Conservation (phyloP, 306 rosid species). For the Casuarina glauca region DNA sequence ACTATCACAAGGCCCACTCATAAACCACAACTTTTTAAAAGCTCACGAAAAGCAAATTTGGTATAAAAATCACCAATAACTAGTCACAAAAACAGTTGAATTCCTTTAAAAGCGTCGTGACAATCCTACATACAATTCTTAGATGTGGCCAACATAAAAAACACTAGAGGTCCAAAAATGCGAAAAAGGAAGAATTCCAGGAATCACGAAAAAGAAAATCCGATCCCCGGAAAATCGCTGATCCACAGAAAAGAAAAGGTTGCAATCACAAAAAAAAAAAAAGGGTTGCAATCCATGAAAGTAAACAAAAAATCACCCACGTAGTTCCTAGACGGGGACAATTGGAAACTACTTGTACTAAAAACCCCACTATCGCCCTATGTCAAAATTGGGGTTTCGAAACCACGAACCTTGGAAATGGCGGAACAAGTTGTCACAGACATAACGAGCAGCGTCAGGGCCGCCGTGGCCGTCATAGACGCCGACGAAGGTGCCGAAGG, state of each 20-base stretch:
- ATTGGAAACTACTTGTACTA: conserved; percentile 31
- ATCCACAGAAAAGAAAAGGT: conserved; percentile 8
- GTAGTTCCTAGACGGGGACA: conserved; percentile 22
- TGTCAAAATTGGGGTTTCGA: background rate
- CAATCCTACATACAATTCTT: background rate
- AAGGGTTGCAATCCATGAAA: conserved; percentile 28
- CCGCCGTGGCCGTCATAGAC: conserved; percentile 94
- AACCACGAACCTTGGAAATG: conserved; percentile 69
- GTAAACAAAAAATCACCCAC: conserved; percentile 10
- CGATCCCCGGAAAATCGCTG: conserved; percentile 32
- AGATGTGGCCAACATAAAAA: conserved; percentile 18
- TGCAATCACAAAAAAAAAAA: conserved; percentile 18
- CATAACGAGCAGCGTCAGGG: conserved; percentile 72
- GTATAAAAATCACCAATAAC: conserved; percentile 29
- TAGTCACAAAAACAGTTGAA: conserved; percentile 22
- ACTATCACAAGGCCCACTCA: conserved; percentile 29
- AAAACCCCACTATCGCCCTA: background rate
- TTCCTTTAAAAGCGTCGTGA: conserved; percentile 14
- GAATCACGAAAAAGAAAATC: conserved; percentile 35
- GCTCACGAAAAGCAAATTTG: conserved; percentile 33
- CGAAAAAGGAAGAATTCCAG: background rate
- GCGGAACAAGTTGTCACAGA: conserved; percentile 70
- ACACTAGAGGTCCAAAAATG: conserved; percentile 22
- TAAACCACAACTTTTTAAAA: conserved; percentile 21
- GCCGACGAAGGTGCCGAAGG: conserved; percentile 83